These are phyloP conservation scores for peach (Prunus persica) DNA, from an alignment of 306 rosid species.

Conservation along the genomic window Prunus_persica_NCBIv2 NC_034013.1:8781001-8781500, in stretches of 20 bases:
- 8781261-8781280: conserved; percentile 75
- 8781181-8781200: background rate
- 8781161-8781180: background rate
- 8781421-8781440: conserved; percentile 84
- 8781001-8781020: background rate
- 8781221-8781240: conserved; percentile 43
- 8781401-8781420: conserved; percentile 28
- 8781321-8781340: conserved; percentile 71
- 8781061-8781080: conserved; percentile 13
- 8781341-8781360: background rate
- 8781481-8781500: conserved; percentile 81
- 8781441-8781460: conserved; percentile 83
- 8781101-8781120: background rate
- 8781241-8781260: conserved; percentile 50
- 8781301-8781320: conserved; percentile 83
- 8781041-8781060: background rate
- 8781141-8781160: background rate
- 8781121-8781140: background rate
- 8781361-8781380: background rate
- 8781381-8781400: background rate
- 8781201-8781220: conserved; percentile 21
- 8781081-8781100: background rate
- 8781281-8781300: conserved; percentile 50
- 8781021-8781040: background rate
- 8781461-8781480: conserved; percentile 79